These are phyloP conservation scores for Fusarium nygamai DNA, from an alignment of 2,329 filamentous ascomycete genomes.

Conservation along the genomic window DNA sequence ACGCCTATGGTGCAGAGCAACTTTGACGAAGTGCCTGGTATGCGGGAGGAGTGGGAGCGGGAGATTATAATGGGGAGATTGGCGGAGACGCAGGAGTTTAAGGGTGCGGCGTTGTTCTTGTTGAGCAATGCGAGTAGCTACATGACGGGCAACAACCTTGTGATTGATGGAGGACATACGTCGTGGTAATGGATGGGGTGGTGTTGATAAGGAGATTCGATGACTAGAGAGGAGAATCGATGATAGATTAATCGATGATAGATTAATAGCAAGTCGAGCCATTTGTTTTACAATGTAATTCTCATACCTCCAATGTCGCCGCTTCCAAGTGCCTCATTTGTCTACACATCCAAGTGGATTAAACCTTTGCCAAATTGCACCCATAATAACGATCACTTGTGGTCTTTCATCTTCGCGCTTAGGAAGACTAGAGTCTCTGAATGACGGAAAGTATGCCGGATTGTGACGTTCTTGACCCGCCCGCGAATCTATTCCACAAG, in stretches of 20 bases:
- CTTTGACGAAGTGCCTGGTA: conserved; percentile 79
- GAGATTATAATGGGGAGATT: conserved; percentile 85
- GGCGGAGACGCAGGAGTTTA: conserved; percentile 74
- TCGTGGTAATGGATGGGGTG: conserved; percentile 57
- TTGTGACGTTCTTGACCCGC: too few species aligned
- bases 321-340: background rate
- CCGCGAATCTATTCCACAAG: too few species aligned
- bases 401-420: too few species aligned
- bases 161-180: conserved; percentile 76
- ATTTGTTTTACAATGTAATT: background rate
- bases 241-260: background rate
- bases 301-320: rapidly evolving
- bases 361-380: too few species aligned
- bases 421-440: too few species aligned
- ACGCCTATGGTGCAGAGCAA: conserved; percentile 85
- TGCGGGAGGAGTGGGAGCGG: conserved; percentile 74
- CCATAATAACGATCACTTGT: too few species aligned
- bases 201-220: background rate
- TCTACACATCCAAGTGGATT: too few species aligned
- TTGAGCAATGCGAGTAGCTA: conserved; percentile 76
- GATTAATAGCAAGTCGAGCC: conserved; percentile 1
- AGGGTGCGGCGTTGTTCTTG: conserved; percentile 77
- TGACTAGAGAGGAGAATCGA: background rate
- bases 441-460: too few species aligned
- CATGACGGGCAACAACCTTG: conserved; percentile 78